Evolutionary conservation across 306 rosid species (phyloP), one percentile per base, ranked within the genome.

Genomic region (Lotus japonicus): DNA sequence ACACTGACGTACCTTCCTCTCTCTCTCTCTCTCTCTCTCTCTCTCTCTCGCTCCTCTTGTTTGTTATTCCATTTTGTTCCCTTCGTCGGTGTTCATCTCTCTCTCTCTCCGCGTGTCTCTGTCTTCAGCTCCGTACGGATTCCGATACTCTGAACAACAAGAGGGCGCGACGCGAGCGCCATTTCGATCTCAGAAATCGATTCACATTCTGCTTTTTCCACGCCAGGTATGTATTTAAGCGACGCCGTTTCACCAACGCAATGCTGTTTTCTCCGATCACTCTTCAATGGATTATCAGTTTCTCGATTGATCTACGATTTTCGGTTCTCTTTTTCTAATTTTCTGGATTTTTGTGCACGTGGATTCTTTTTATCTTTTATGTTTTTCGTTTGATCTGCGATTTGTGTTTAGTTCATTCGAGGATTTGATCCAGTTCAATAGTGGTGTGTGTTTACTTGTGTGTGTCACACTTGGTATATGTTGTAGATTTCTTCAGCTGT

Each of bases 151-250:
- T n/a, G 26, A 21, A 21, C 26, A 21, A 54, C 36, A 49, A 4
- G 60, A 49, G 5, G 60, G 55, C 16, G 55, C 13, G n/a, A n/a
- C n/a, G n/a, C n/a, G 26, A 21, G 66, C 77, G 73, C 64, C 84
- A 58, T 78, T 66, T 62, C 77, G 79, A 68, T 68, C 84, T 64
- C 76, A 55, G 68, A 75, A 83, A 21, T 21, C 82, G 76, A 77
- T 38, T 18, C 38, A 16, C 62, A 18, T 53, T 65, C 76, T 61
- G 65, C 64, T 56, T 13, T 23, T 23, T 38, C n/a, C 45, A 11
- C 59, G 11, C 35, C 28, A 42, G 9, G 57, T 44, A 1, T 28
- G 5, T 5, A 1, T 66, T 48, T 45, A 73, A 10, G 14, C 56
- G 71, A 71, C 43, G 17, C 7, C 62, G 74, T 51, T 68, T 61